A percentile compares a stretch with the other conserved stretches of the same genome.
phyloP scores from a whole-genome alignment of 176 grass and related monocot species.

The Aegilops sharonensis region DNA sequence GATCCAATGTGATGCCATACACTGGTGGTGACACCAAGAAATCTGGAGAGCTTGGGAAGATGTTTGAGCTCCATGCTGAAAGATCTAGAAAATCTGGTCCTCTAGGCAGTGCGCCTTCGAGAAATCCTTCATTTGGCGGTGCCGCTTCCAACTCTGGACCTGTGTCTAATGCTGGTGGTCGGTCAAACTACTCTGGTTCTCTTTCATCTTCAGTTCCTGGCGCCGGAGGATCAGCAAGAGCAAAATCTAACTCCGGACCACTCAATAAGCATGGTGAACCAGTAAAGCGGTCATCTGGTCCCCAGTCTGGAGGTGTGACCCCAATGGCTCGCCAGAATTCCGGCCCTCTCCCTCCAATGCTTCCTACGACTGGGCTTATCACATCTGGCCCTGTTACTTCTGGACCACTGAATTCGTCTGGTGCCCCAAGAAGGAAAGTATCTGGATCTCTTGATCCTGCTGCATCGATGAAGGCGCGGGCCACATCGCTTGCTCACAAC shows the following conservation, averaged over 20 bases:
- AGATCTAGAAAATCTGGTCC: slow-evolving; percentile 97
- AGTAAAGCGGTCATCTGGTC: slow-evolving; percentile 82
- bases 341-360: slow-evolving; percentile 73
- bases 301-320: slow-evolving; percentile 84
- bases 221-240: slow-evolving; percentile 58
- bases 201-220: slow-evolving; percentile 67
- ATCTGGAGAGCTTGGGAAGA: slow-evolving; percentile 95
- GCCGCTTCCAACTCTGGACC: slow-evolving; percentile 78
- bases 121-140: slow-evolving; percentile 68
- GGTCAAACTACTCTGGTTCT: slow-evolving; percentile 69
- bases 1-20: slow-evolving; percentile 86
- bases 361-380: slow-evolving; percentile 88
- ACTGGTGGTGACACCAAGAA: slow-evolving; percentile 97
- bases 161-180: slow-evolving; percentile 59
- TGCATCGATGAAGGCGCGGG: slow-evolving; percentile 74
- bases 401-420: slow-evolving; percentile 78
- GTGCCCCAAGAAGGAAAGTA: slow-evolving; percentile 80
- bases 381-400: slow-evolving; percentile 89
- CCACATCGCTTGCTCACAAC: slow-evolving; percentile 70
- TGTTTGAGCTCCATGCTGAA: slow-evolving; percentile 95
- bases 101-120: slow-evolving; percentile 51
- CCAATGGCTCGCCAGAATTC: slow-evolving; percentile 91
- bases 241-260: slow-evolving; percentile 88
- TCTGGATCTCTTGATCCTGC: slow-evolving; percentile 78
- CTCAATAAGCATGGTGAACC: slow-evolving; percentile 94